A percentile compares a stretch with the other conserved stretches of the same genome.
phyloP scores from a whole-genome alignment of 2,329 filamentous ascomycete genomes.

The Talaromyces sp. region DNA sequence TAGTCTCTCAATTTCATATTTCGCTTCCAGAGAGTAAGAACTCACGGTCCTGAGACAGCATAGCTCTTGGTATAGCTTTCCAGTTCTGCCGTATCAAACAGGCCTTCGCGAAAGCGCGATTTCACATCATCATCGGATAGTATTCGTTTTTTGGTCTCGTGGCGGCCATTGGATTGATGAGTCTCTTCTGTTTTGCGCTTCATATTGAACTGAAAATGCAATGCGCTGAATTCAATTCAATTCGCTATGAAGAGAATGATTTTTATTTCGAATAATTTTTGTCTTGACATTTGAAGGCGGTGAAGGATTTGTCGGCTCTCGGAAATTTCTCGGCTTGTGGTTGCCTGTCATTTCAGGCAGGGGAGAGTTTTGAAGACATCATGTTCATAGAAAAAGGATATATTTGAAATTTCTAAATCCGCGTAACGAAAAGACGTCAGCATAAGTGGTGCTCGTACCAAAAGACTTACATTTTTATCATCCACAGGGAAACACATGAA shows the following conservation, averaged over 20 bases:
- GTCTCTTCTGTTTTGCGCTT: constrained; percentile 44
- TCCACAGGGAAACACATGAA: too few species aligned
- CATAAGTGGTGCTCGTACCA: too few species aligned
- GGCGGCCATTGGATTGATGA: constrained; percentile 33
- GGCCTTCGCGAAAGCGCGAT: constrained; percentile 42
- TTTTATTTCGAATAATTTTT: neutral
- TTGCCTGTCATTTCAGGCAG: neutral
- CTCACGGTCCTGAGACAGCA: constrained; percentile 43
- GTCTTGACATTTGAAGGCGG: neutral
- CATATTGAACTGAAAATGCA: constrained; percentile 27
- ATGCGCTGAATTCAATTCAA: constrained; percentile 12
- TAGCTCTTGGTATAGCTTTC: constrained; percentile 45
- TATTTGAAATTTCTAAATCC: too few species aligned
- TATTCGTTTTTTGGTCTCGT: constrained; percentile 38
- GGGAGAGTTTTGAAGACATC: too few species aligned
- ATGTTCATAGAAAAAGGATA: too few species aligned
- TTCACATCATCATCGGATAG: constrained; percentile 39
- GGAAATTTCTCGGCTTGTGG: neutral
- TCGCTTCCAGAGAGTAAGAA: constrained; percentile 10
- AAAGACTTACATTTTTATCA: too few species aligned
- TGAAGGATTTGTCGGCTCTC: neutral
- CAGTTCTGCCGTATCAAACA: constrained; percentile 41
- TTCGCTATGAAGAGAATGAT: neutral
- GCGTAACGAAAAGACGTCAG: too few species aligned
- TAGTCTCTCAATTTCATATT: neutral